A percentile compares a stretch with the other conserved stretches of the same genome.
Conservation (phyloP, 129 eudicot species). For the Centella asiatica region DNA sequence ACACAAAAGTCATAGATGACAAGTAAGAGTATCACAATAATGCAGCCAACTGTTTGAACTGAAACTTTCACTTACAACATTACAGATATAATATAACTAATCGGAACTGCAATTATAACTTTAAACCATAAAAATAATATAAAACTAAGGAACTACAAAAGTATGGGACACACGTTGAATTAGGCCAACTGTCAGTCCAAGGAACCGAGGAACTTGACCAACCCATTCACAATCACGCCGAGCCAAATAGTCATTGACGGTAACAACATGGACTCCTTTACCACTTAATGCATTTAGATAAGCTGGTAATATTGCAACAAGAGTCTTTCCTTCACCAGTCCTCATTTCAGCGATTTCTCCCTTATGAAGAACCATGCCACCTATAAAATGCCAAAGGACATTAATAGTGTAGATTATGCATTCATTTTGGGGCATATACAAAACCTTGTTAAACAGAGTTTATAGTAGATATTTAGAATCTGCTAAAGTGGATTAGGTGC, state of each 20-base stretch:
- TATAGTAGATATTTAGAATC: not conserved
- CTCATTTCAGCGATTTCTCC: conserved; percentile 99
- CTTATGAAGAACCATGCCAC: conserved; percentile 98
- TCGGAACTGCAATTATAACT: not conserved
- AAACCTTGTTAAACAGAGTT: not conserved
- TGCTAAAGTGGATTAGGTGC: not conserved
- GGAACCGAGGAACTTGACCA: conserved; percentile 99
- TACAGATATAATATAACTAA: not conserved
- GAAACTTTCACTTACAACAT: not conserved
- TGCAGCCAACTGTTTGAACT: not conserved
- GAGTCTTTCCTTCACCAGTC: conserved; percentile 98
- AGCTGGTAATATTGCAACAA: conserved; percentile 95
- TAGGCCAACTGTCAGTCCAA: conserved; percentile 94
- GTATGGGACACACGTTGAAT: conserved; percentile 71
- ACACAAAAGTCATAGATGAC: not conserved
- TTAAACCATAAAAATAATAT: not conserved
- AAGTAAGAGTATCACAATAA: not conserved
- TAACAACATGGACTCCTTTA: conserved; percentile 92
- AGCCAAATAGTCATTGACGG: conserved; percentile 95
- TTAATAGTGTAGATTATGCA: too few relatives aligned
- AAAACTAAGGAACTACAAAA: conserved; percentile 4
- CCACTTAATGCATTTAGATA: conserved; percentile 86
- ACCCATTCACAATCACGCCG: conserved; percentile 99
- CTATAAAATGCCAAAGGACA: too few relatives aligned
- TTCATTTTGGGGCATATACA: too few relatives aligned